Conservation (phyloP, 202 grass and related monocot genomes). For the Cymbopogon flexuosus region DNA sequence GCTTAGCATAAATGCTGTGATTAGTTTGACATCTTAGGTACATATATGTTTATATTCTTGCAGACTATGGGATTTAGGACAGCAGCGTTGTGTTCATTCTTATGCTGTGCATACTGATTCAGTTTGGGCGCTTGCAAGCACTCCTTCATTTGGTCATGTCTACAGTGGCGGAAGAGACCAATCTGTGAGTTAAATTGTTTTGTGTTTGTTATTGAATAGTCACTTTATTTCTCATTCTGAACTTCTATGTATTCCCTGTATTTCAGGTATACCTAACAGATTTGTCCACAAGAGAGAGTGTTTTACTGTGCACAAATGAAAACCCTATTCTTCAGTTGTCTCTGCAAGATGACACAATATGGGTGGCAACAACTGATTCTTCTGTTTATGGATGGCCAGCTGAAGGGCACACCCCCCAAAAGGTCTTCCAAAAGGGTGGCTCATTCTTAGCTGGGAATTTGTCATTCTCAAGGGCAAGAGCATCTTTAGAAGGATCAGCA, state of each 20-base stretch:
- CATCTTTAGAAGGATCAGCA: slow-evolving; percentile 93
- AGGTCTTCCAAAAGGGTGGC: slow-evolving; percentile 76
- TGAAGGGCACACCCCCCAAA: slow-evolving; percentile 60
- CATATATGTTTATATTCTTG: slow-evolving; percentile 20
- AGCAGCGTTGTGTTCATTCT: slow-evolving; percentile 93
- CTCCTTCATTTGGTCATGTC: slow-evolving; percentile 82
- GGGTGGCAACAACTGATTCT: slow-evolving; percentile 78
- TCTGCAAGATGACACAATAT: slow-evolving; percentile 89
- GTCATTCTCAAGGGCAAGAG: slow-evolving; percentile 87
- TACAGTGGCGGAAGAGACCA: slow-evolving; percentile 97
- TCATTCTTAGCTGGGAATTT: slow-evolving; percentile 98
- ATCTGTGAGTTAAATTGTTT: slow-evolving; percentile 58
- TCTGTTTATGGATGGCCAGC: slow-evolving; percentile 79
- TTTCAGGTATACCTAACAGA: slow-evolving; percentile 87
- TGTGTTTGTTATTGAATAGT: background rate
- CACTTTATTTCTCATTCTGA: slow-evolving; percentile 21
- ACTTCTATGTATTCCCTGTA: slow-evolving; percentile 6
- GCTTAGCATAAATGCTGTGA: background rate
- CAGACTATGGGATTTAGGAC: slow-evolving; percentile 98
- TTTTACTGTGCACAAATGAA: slow-evolving; percentile 84
- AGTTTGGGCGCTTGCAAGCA: slow-evolving; percentile 84
- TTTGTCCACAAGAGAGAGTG: slow-evolving; percentile 74
- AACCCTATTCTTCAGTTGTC: slow-evolving; percentile 72
- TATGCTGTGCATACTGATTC: slow-evolving; percentile 98
- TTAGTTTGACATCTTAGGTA: background rate